Evolutionary conservation across 2,329 filamentous ascomycete genomes (phyloP).

Genomic region (Aspergillus sp.): DNA sequence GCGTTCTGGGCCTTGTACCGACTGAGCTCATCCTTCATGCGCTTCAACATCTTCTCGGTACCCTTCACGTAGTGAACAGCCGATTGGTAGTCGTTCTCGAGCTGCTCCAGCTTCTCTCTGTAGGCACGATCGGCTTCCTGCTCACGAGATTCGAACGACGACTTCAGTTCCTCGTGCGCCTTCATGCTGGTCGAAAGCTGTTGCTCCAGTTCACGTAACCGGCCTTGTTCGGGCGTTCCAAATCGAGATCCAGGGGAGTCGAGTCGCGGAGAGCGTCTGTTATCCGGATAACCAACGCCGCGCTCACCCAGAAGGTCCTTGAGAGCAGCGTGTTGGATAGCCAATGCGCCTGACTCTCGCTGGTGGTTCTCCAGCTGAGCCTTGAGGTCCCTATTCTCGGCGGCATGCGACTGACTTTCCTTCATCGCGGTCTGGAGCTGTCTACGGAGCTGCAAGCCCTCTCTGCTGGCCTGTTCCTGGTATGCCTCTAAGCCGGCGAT

Average conservation of each 20-base stretch:
- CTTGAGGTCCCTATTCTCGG: constrained; percentile 77
- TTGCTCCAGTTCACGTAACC: constrained; percentile 81
- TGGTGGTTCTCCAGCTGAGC: constrained; percentile 81
- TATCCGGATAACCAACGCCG: constrained; percentile 74
- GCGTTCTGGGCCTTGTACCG: constrained; percentile 86
- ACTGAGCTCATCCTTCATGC: constrained; percentile 95
- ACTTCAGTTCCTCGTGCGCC: constrained; percentile 82
- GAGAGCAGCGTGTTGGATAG: constrained; percentile 86
- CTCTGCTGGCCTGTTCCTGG: constrained; percentile 93
- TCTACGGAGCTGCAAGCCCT: constrained; percentile 83
- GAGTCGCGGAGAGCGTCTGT: constrained; percentile 67
- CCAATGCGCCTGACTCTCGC: constrained; percentile 89
- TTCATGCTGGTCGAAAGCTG: constrained; percentile 76
- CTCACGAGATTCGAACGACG: constrained; percentile 72
- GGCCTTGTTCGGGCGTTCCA: constrained; percentile 73
- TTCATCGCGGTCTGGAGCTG: constrained; percentile 83
- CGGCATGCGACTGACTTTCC: constrained; percentile 78
- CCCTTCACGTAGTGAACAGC: constrained; percentile 98
- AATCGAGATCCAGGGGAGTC: constrained; percentile 74
- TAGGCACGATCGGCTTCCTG: constrained; percentile 87
- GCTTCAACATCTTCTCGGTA: constrained; percentile 98
- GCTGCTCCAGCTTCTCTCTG: constrained; percentile 86
- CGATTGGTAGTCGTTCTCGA: constrained; percentile 97
- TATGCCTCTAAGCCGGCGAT: constrained; percentile 96
- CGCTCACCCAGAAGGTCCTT: constrained; percentile 91